These are phyloP conservation scores for Pigoraptor vietnamica DNA, from an alignment of 78 protist genomes.

Conservation along the genomic window DNA sequence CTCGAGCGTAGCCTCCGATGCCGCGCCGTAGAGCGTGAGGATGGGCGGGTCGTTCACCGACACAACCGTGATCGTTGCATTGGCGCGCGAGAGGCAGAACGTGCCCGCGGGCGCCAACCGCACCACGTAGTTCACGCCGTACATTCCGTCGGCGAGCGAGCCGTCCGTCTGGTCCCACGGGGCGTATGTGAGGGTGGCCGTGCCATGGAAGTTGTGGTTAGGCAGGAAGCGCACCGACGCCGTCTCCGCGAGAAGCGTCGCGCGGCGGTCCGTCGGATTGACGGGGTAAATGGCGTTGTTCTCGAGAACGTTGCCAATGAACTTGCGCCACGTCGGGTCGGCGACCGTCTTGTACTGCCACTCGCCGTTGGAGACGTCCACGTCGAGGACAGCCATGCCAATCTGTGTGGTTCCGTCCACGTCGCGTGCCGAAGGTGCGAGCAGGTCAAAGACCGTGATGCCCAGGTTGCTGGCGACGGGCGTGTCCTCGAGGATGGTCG, in stretches of 20 bases:
- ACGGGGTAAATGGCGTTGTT: background rate
- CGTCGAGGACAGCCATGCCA: background rate
- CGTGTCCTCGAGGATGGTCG: background rate
- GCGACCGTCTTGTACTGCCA: background rate
- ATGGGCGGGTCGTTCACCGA: background rate
- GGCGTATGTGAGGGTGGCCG: background rate
- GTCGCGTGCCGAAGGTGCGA: background rate
- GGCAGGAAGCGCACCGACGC: background rate
- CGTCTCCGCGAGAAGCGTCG: background rate
- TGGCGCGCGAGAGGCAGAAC: background rate
- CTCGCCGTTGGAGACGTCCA: background rate
- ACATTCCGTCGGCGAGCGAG: background rate
- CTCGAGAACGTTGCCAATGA: background rate
- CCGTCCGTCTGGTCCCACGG: background rate
- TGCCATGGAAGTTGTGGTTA: background rate
- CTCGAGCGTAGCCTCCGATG: background rate
- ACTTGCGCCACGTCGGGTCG: background rate
- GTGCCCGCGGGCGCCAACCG: background rate
- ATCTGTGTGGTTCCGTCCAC: background rate
- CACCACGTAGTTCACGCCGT: background rate
- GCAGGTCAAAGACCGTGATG: background rate
- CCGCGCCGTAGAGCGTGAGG: background rate
- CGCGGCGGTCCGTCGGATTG: background rate
- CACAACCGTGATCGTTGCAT: background rate
- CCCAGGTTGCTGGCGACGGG: background rate